phyloP scores from a whole-genome alignment of 306 rosid genomes.

The Prunus persica region Prunus_persica_NCBIv2 NC_034012.1:3611501-3612000 shows the following conservation, averaged over 20 bases:
- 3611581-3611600: slow-evolving; percentile 70
- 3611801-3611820: no score
- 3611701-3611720: neutral
- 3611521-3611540: slow-evolving; percentile 94
- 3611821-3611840: neutral
- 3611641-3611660: neutral
- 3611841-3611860: neutral
- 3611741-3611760: neutral
- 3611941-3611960: slow-evolving; percentile 73
- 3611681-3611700: neutral
- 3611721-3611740: neutral
- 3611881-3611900: neutral
- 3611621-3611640: neutral
- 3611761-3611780: neutral
- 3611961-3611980: slow-evolving; percentile 77
- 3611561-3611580: slow-evolving; percentile 99
- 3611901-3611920: slow-evolving; percentile 8
- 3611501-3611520: slow-evolving; percentile 84
- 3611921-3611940: neutral
- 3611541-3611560: slow-evolving; percentile 93
- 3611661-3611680: no score
- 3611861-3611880: neutral
- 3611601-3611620: neutral
- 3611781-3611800: neutral
- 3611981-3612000: slow-evolving; percentile 70